Percentiles rank a stretch among this genome's conserved stretches.
Conservation (phyloP, 495 filamentous ascomycete genomes). For the Aspergillus mulundensis region DNA sequence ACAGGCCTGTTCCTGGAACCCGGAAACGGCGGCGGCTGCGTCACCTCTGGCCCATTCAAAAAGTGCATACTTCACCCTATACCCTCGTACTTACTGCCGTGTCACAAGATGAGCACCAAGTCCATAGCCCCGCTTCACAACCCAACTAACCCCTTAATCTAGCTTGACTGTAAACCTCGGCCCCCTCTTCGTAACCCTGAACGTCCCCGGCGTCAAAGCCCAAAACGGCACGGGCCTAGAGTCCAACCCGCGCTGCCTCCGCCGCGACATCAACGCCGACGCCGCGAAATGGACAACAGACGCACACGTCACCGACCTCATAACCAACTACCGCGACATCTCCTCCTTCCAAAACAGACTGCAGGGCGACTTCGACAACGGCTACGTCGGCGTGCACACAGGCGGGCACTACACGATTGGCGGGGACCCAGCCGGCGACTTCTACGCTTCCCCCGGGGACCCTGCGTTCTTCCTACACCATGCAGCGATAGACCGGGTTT, state of each 20-base stretch:
- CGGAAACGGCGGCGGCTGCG: conserved; percentile 57
- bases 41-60: conserved; percentile 51
- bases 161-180: conserved; percentile 43
- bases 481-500: conserved; percentile 45
- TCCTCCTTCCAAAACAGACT: neutral
- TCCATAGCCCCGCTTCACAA: no score
- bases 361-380: neutral
- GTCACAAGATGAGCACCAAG: no score
- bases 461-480: conserved; percentile 53
- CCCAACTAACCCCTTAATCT: neutral
- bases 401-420: conserved; percentile 57
- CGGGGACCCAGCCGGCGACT: conserved; percentile 37
- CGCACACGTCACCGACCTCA: neutral
- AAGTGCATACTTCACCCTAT: conserved; percentile 8
- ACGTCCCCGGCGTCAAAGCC: conserved; percentile 12
- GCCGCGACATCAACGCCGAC: conserved; percentile 40
- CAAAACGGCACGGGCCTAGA: conserved; percentile 15
- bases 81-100: no score
- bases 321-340: neutral
- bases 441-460: conserved; percentile 25
- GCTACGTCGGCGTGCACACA: conserved; percentile 49
- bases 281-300: neutral
- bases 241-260: conserved; percentile 57
- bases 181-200: conserved; percentile 29
- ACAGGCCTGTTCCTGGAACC: conserved; percentile 26